Base-by-base conservation (phyloP, 106 monocot genomes). In the Platanthera guangdongensis region DNA sequence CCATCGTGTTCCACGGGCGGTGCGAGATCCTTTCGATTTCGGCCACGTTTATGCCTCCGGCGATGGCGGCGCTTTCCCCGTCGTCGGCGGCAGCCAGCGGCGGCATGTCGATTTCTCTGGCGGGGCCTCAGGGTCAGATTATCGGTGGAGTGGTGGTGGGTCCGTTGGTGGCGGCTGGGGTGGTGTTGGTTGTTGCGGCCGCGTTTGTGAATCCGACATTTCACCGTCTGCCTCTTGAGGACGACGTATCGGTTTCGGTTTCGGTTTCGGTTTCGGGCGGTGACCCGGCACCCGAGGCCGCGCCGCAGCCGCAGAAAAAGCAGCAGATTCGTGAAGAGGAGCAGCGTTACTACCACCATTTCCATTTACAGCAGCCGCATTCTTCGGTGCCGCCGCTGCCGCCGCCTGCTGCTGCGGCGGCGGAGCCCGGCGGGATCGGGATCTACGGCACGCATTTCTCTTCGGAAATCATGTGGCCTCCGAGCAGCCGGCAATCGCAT, bases 11-110 rank as follows among this genome's bases (percentile, higher is more conserved):
- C 46, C 77, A 19, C 14, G 88, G 85, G 4, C 15, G 68, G 22
- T 82, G 77, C 77, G 82, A 84, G 69, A 72, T 82, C 50, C 55
- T 84, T 59, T 87, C 84, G 1, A 65, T 87, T 30, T 84, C 82
- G 18, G 78, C 80, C 16, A 84, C 80, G 39, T 78, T 88, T 67
- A 55, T 82, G 50, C 83, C 80, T 6, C 85, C 78, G 51, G 76
- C 62, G 71, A 55, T 14, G 51, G 22, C 48, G 32, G 71, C 49
- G 19, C 70, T 30, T 16, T 18, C 21, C 4, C 11, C 47, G 11
- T 6, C 55, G 5, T 6, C 55, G 5, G 54, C 19, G 8, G 52
- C 54, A 18, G 51, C 53, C 13, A 18, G 21, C 9, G 49, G 64
- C 13, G 53, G 65, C 28, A 21, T 81, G n/a, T 45, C 75, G 68